A percentile compares a stretch with the other conserved stretches of the same genome.
Evolutionary conservation across 371 early-diverging fungal genomes (phyloP).

Genomic region (Capillidium heterosporum): DNA sequence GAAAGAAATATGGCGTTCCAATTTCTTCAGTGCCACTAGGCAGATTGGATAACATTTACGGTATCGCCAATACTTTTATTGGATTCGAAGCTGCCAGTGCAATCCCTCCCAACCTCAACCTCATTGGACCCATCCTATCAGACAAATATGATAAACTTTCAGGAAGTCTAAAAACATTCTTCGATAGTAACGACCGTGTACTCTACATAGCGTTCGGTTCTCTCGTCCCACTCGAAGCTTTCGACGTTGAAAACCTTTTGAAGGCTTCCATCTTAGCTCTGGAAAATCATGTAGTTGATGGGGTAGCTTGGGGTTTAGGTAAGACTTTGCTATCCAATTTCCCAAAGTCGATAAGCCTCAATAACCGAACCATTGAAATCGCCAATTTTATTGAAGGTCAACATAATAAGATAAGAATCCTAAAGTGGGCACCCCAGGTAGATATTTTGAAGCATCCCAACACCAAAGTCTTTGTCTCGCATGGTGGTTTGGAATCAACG

Average conservation of each 20-base stretch:
- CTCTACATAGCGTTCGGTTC: conserved; percentile 5
- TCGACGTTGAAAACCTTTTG: background rate
- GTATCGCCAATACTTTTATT: conserved; percentile 1
- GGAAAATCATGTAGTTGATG: conserved; percentile 1
- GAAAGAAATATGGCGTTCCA: background rate
- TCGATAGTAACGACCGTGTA: background rate
- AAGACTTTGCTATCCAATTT: background rate
- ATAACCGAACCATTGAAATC: background rate
- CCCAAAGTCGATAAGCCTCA: background rate
- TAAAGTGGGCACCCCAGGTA: conserved; percentile 5
- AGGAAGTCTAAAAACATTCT: background rate
- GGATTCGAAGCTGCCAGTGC: background rate
- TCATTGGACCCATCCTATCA: conserved; percentile 1
- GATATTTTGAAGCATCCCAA: conserved; percentile 2
- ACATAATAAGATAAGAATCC: background rate
- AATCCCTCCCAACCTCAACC: background rate
- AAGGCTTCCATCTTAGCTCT: background rate
- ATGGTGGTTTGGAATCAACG: conserved; percentile 4
- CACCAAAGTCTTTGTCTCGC: conserved; percentile 4
- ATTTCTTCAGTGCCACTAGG: background rate
- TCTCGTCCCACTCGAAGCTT: background rate
- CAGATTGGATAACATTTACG: background rate
- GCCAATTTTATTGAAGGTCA: background rate
- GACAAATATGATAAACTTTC: background rate
- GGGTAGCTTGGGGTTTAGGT: conserved; percentile 4